phyloP scores from a whole-genome alignment of 2,329 filamentous ascomycete species.

The Sarocladiaceae sp. region DNA sequence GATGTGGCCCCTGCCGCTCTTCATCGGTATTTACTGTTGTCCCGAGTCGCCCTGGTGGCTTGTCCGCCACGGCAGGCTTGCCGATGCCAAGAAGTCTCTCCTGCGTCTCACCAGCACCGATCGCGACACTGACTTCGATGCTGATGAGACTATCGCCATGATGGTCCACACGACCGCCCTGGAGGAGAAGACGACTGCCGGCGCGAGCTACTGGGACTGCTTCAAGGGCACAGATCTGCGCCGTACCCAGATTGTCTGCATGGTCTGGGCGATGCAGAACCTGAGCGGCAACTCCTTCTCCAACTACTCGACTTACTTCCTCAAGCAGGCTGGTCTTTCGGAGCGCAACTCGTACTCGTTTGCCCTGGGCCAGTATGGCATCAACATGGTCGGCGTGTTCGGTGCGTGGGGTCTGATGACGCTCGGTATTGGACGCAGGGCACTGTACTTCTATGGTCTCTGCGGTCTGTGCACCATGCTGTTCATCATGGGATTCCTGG shows the following conservation, averaged over 20 bases:
- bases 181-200: conserved; percentile 67
- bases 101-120: conserved; percentile 58
- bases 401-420: conserved; percentile 78
- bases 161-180: conserved; percentile 85
- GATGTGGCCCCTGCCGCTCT: conserved; percentile 68
- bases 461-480: conserved; percentile 70
- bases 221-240: conserved; percentile 74
- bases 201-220: conserved; percentile 73
- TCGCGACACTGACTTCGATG: conserved; percentile 65
- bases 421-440: conserved; percentile 65
- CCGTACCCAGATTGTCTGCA: conserved; percentile 65
- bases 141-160: conserved; percentile 82
- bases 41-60: conserved; percentile 72
- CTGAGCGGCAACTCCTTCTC: conserved; percentile 58
- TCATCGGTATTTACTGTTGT: conserved; percentile 60
- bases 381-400: conserved; percentile 76
- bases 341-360: conserved; percentile 49
- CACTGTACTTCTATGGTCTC: conserved; percentile 70
- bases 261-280: conserved; percentile 59
- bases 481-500: conserved; percentile 76
- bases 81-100: conserved; percentile 60
- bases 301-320: conserved; percentile 60
- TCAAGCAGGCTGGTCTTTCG: conserved; percentile 51
- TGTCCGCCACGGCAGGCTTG: conserved; percentile 57
- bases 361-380: conserved; percentile 58